phyloP scores from a whole-genome alignment of 1,139 yeast genomes.

The Arxiozyma bovina region DNA sequence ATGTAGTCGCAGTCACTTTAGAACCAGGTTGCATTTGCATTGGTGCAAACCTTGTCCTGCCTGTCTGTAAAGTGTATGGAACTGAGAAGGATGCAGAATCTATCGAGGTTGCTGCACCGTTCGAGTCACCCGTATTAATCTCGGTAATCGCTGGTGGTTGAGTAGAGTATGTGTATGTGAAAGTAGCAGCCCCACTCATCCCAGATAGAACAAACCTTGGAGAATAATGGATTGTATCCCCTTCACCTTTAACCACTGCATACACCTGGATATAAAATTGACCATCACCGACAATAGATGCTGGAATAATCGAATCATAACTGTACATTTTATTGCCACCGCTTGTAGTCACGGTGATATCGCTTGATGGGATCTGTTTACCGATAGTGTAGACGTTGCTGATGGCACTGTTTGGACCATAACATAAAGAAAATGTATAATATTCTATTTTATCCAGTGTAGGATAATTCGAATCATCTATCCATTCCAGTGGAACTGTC shows the following conservation, averaged over 20 bases:
- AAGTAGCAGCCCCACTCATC: conserved; percentile 51
- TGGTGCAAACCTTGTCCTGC: conserved; percentile 69
- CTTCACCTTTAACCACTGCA: conserved; percentile 33
- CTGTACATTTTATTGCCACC: conserved; percentile 16
- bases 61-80: conserved; percentile 69
- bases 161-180: conserved; percentile 15
- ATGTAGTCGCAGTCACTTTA: conserved; percentile 53
- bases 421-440: conserved; percentile 53
- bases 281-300: conserved; percentile 49
- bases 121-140: conserved; percentile 32
- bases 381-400: conserved; percentile 35
- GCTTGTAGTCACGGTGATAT: conserved; percentile 16
- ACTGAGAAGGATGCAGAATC: conserved; percentile 38
- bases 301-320: conserved; percentile 38
- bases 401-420: conserved; percentile 51
- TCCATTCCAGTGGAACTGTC: conserved; percentile 50
- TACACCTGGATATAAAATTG: conserved; percentile 61
- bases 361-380: conserved; percentile 23
- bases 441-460: conserved; percentile 37
- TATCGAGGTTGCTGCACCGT: conserved; percentile 13
- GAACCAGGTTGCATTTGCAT: conserved; percentile 84
- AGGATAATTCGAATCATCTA: conserved; percentile 46
- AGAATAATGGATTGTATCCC: conserved; percentile 62
- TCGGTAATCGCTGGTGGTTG: conserved; percentile 34
- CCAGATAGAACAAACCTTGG: conserved; percentile 56